Base-by-base conservation (phyloP, 1,139 yeast genomes). In the Trichomonascaceae sp. region DNA sequence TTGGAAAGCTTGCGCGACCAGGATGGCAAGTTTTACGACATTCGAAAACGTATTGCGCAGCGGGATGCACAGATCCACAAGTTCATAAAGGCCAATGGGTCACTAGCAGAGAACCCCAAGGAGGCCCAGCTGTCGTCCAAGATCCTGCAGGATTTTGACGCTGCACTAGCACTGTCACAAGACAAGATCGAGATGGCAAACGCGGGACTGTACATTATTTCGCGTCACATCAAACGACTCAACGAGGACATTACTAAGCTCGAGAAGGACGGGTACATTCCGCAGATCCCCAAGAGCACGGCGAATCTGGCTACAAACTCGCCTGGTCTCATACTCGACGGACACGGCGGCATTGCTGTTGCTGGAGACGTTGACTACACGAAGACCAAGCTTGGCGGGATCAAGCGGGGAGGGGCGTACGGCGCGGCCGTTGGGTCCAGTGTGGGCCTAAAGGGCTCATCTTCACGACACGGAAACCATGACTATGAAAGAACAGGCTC, bases 51-150 rank as follows among this genome's bases (percentile, higher is more conserved):
- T 46, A 71, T 76, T 43, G 76, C 71, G 47, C 74, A 74, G 37
- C 70, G 80, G 41, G 98, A 89, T 51, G 64, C 70, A 15, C 82
- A 76, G 46, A 62, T 89, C 36, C 94, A 82, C 52, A 85, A 84
- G 54, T 77, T 74, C 52, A 80, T 85, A 39, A 71, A 78, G 44
- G 76, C 84, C 32, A 76, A 84, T 57, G 96, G 97, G 0, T 77
- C 94, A 0, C 57, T 79, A 30, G 69, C 77, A 2, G 80, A 75
- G 43, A 80, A 80, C 53, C 93, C 96, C 2, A 81, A 84, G 45
- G 98, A 89, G 50, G 72, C 64, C 29, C 77, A 70, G 42, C 52
- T 80, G 8, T 69, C 71, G 46, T 65, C 70, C 27, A 77, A 77
- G 47, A 78, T 89, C 4, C 69, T 72, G 31, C 78, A 77, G 30